phyloP scores from a whole-genome alignment of 2,329 filamentous ascomycete species.

The Apiospora phragmitis region DNA sequence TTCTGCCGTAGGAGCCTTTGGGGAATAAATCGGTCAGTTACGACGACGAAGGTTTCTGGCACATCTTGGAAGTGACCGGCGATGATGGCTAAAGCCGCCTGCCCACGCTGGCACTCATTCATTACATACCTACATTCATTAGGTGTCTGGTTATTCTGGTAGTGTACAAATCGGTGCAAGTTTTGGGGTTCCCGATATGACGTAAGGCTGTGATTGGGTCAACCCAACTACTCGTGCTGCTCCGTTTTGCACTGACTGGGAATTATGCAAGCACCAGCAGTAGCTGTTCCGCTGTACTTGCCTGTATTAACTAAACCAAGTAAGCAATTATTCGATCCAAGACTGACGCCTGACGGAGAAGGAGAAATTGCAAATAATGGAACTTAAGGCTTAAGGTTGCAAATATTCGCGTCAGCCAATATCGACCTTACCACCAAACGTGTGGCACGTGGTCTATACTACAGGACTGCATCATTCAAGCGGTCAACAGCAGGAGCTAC shows the following conservation, averaged over 20 bases:
- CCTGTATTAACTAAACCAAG: background rate
- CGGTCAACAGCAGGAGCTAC: background rate
- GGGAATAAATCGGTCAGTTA: background rate
- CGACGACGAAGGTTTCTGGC: background rate
- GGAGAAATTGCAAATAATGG: background rate
- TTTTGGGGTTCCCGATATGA: background rate
- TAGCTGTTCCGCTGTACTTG: background rate
- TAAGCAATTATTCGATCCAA: background rate
- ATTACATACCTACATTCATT: no score
- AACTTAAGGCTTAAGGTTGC: background rate
- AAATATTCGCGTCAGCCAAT: background rate
- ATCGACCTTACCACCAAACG: background rate
- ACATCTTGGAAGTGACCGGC: background rate
- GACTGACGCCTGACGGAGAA: no score
- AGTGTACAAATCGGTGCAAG: conserved; percentile 3
- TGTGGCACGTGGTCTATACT: background rate
- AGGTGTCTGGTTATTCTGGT: no score
- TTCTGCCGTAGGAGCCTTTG: background rate
- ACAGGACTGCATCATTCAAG: background rate
- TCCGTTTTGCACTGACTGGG: background rate
- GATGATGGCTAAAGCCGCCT: background rate
- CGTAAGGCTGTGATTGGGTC: background rate
- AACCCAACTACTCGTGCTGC: background rate
- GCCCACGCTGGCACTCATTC: background rate
- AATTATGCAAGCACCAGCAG: background rate